Evolutionary conservation across 2,329 filamentous ascomycete species (phyloP).

Genomic region (Colletotrichum brevisporum): DNA sequence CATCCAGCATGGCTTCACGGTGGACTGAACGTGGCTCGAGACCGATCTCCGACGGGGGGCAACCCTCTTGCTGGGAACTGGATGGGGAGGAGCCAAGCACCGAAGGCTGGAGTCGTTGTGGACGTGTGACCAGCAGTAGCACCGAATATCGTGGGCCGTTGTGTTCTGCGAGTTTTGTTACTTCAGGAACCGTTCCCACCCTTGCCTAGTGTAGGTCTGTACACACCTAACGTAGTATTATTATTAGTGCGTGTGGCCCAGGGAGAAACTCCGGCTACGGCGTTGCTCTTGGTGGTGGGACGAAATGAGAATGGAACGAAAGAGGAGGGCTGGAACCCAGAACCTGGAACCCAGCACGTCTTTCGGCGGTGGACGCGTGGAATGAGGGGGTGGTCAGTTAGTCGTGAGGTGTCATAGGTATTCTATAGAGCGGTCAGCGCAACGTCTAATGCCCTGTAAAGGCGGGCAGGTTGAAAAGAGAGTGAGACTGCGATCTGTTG

Average conservation of each 20-base stretch:
- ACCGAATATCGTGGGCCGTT: constrained; percentile 10
- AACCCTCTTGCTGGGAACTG: constrained; percentile 17
- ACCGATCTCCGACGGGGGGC: constrained; percentile 35
- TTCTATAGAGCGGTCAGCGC: constrained; percentile 17
- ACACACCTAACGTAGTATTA: constrained; percentile 6
- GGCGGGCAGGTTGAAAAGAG: not conserved
- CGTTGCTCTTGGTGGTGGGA: constrained; percentile 8
- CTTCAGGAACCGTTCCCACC: constrained; percentile 15
- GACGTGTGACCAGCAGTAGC: constrained; percentile 32
- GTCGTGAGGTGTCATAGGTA: not conserved
- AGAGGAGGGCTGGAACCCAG: constrained; percentile 18
- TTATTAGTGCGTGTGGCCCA: no score
- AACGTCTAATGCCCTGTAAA: not conserved
- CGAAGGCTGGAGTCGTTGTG: constrained; percentile 8
- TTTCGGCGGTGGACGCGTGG: constrained; percentile 6
- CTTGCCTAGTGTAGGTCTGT: not conserved
- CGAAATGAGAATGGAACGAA: not conserved
- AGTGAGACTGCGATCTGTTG: constrained; percentile 16
- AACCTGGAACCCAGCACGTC: constrained; percentile 15
- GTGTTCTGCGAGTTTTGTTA: constrained; percentile 1
- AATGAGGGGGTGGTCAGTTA: constrained; percentile 10
- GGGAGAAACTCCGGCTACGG: not conserved
- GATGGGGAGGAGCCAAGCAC: not conserved
- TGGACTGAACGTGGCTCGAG: constrained; percentile 28
- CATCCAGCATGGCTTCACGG: constrained; percentile 34